Base-by-base conservation (phyloP, 2,329 filamentous ascomycete genomes). In the Neofusicoccum cordaticola region DNA sequence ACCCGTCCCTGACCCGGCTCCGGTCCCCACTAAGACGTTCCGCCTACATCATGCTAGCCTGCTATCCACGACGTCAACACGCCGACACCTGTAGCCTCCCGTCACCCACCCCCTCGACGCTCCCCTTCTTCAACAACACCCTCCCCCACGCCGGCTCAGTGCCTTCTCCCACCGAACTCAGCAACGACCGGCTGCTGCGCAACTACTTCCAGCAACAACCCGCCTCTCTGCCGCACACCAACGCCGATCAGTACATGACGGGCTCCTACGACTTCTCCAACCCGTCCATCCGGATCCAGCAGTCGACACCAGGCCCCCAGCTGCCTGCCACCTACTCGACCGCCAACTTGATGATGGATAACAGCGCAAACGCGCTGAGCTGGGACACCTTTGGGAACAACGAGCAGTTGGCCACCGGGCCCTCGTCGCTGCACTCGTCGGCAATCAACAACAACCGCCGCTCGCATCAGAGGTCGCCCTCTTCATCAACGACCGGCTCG, bases 211-310 rank as follows among this genome's bases (percentile, higher is more conserved):
- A 62, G n/a, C 35, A 60, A 8, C 42, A 47, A 37, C 42, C 34
- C 11, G 39, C 56, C 17, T 13, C 27, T 4, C 19, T 48, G 1
- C 51, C 58, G 8, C 11, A 45, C 34, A 31, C 44, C 45, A 42
- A 12, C 56, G 45, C 31, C 61, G 50, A 66, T 31, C 48, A 56
- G 44, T 66, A 61, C 37, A 66, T 67, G 64, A 45, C 41, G 34
- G 51, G 42, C 53, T 50, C 72, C 52, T 68, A 65, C 68, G 71
- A 74, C 67, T 75, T 74, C 64, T 67, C 71, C 56, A 76, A 74
- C 64, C 77, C 77, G 58, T 68, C 75, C 35, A 78, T 78, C 66
- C 71, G 77, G 64, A 73, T 79, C 35, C 76, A 78, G 66, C 76
- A 78, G 66, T 77, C 76, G 67, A 77, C 76, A 22, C 76, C 77